phyloP scores from a whole-genome alignment of 352 stramenopile species.

The Globisporangium paroecandrum region DNA sequence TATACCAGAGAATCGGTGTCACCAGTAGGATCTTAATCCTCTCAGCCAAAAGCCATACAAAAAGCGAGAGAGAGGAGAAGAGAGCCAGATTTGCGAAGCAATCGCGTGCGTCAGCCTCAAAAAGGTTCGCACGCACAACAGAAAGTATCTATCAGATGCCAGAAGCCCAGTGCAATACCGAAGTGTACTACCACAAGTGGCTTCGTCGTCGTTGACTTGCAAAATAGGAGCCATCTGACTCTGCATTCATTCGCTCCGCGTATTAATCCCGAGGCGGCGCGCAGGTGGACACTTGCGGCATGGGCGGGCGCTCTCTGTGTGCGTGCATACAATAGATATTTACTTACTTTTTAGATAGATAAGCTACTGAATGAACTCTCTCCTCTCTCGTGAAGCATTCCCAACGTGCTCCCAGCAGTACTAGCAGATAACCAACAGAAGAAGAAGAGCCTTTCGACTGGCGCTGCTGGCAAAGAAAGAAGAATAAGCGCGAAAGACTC shows the following conservation, averaged over 20 bases:
- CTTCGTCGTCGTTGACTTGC: not conserved
- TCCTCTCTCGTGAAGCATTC: not conserved
- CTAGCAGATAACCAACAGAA: not conserved
- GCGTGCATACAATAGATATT: not conserved
- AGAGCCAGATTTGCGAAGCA: not conserved
- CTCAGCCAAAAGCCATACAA: not conserved
- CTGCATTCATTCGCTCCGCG: not conserved
- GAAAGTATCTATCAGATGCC: not conserved
- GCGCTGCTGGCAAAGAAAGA: not conserved
- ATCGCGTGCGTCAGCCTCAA: not conserved
- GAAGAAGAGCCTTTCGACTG: not conserved
- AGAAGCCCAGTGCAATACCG: not conserved
- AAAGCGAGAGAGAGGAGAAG: not conserved
- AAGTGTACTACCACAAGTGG: not conserved
- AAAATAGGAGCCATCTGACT: not conserved
- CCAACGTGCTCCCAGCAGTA: not conserved
- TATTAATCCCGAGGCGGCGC: not conserved
- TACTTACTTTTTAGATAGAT: conserved; percentile 4
- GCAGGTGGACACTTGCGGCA: not conserved
- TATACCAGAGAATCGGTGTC: too few relatives aligned
- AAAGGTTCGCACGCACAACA: not conserved
- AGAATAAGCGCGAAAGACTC: not conserved
- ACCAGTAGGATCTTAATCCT: too few relatives aligned
- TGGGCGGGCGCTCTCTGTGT: not conserved
- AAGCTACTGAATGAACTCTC: not conserved